Percentiles rank a stretch among this genome's conserved stretches.
These are phyloP conservation scores for Syzygium aromaticum DNA, from an alignment of 345 rosid genomes.

Conservation along the genomic window DNA sequence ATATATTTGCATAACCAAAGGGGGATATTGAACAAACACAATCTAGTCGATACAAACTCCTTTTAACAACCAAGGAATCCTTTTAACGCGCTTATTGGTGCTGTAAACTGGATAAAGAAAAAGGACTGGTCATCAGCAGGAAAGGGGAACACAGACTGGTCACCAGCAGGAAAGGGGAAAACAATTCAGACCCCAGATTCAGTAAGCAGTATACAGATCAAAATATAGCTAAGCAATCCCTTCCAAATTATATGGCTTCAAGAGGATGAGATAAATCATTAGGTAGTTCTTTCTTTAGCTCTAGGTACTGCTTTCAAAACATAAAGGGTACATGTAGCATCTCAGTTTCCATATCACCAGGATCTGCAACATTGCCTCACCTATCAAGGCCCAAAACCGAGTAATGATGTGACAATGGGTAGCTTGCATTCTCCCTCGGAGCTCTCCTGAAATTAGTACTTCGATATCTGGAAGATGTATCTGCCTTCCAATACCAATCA, in stretches of 20 bases:
- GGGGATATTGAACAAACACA: background rate
- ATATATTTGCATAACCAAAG: background rate
- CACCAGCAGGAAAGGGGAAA: background rate
- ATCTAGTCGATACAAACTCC: background rate
- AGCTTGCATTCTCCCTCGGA: constrained; percentile 43
- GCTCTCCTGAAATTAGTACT: constrained; percentile 50
- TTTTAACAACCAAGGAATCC: background rate
- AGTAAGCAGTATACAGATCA: background rate
- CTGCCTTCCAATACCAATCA: constrained; percentile 96
- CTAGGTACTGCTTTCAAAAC: background rate
- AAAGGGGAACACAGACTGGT: background rate
- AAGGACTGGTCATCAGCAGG: background rate
- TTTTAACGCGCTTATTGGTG: background rate
- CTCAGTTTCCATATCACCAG: background rate
- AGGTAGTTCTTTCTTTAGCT: background rate
- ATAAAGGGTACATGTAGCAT: background rate
- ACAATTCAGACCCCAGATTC: background rate
- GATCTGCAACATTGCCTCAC: constrained; percentile 19
- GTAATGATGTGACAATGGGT: constrained; percentile 85
- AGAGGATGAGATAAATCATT: background rate
- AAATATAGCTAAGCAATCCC: background rate
- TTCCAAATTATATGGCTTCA: background rate
- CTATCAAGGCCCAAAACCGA: constrained; percentile 85
- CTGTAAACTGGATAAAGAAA: background rate
- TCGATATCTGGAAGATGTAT: constrained; percentile 55